Evolutionary conservation across 306 rosid genomes (phyloP), one percentile per base, ranked within the genome.

Genomic region (Vicia villosa): DNA sequence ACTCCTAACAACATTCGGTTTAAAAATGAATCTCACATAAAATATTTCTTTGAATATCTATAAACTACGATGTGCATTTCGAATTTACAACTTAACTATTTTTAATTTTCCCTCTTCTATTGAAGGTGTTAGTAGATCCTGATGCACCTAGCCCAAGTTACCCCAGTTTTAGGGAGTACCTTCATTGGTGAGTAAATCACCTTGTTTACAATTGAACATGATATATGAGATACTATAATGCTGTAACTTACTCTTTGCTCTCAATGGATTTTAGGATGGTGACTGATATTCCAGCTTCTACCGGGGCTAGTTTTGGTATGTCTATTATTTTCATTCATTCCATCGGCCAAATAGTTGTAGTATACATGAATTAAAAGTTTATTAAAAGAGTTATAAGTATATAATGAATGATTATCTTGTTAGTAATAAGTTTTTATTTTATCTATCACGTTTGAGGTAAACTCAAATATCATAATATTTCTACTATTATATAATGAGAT

Each of bases 131-230:
- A 10, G 69, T 81, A 61, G 85, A 81, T 68, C 74, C 79, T 0
- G 85, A 81, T 63, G 67, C 82, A 34, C 82, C 85, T 16, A 81
- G 51, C 41, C 82, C 82, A 6, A 81, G 85, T 64, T 21, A 81
- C 21, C 85, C 85, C 6, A 69, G 6, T 19, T 69, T 17, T 45
- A 81, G 80, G 43, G 82, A 73, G 63, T 77, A 81, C 52, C 77
- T 81, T 14, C 85, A 77, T n/a, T 81, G 85, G 85, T 81, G 30
- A 73, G 77, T 68, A 38, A 49, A 49, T 19, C 26, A 6, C 22
- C 13, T 13, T 4, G 6, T 30, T 19, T 61, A 16, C 45, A 24
- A 19, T 8, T 38, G 57, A 36, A 45, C 16, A 21, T 32, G 2
- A 8, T 8, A 10, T 61, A 52, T 30, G 21, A 10, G 57, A 20